These are phyloP conservation scores for Yarrowia sp. DNA, from an alignment of 805 yeast genomes.

Conservation along the genomic window DNA sequence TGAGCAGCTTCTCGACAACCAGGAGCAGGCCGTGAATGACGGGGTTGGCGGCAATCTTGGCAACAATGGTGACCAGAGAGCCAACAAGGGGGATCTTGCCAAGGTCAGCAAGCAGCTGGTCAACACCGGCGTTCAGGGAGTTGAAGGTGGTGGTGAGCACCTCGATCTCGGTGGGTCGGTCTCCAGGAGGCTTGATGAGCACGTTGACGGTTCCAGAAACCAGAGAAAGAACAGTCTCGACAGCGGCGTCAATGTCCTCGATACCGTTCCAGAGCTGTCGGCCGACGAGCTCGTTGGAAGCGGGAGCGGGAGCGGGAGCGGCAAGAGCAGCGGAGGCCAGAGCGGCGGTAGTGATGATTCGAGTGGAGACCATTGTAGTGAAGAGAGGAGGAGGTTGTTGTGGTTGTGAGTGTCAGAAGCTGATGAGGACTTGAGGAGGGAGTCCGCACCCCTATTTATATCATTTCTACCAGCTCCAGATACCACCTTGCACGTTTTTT, in stretches of 20 bases:
- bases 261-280: constrained; percentile 28
- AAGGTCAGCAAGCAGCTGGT: constrained; percentile 34
- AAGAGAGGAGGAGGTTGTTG: constrained; percentile 2
- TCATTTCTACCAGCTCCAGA: neutral
- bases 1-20: constrained; percentile 23
- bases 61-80: constrained; percentile 3
- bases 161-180: constrained; percentile 22
- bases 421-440: constrained; percentile 1
- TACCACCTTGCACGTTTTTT: neutral
- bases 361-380: constrained; percentile 32
- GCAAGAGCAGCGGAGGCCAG: constrained; percentile 21
- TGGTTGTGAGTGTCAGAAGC: constrained; percentile 24
- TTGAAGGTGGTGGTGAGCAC: constrained; percentile 21
- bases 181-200: constrained; percentile 39
- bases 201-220: constrained; percentile 22
- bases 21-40: constrained; percentile 32
- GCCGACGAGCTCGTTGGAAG: constrained; percentile 1
- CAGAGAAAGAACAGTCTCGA: constrained; percentile 22
- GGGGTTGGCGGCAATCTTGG: constrained; percentile 31
- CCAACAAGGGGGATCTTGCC: constrained; percentile 27
- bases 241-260: constrained; percentile 24
- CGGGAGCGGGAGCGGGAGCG: constrained; percentile 39
- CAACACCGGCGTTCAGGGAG: constrained; percentile 27
- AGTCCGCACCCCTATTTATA: neutral
- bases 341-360: constrained; percentile 13